Evolutionary conservation across 345 rosid species (phyloP).

Genomic region (Pugionium dolabratum): DNA sequence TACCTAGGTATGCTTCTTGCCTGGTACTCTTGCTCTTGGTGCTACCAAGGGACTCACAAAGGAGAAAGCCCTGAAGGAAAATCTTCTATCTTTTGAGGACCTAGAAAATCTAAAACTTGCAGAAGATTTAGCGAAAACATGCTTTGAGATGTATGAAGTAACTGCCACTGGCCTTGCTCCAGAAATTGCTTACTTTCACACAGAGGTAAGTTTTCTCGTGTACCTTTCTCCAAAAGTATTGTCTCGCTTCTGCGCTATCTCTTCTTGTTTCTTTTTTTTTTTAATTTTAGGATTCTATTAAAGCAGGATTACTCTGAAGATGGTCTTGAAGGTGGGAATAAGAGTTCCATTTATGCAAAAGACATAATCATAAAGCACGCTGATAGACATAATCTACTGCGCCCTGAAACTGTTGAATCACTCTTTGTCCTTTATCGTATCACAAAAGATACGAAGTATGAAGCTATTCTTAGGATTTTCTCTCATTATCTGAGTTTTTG

Average conservation of each 20-base stretch:
- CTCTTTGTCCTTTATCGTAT: slow-evolving; percentile 80
- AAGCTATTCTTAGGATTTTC: slow-evolving; percentile 11
- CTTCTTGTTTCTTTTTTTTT: slow-evolving; percentile 11
- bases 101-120: slow-evolving; percentile 93
- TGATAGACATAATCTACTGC: slow-evolving; percentile 91
- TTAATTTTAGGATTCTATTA: slow-evolving; percentile 32
- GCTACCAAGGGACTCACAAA: slow-evolving; percentile 89
- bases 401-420: slow-evolving; percentile 97
- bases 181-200: slow-evolving; percentile 95
- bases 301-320: slow-evolving; percentile 74
- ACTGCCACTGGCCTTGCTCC: slow-evolving; percentile 98
- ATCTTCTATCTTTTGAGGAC: slow-evolving; percentile 83
- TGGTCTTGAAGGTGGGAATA: slow-evolving; percentile 90
- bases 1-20: slow-evolving; percentile 86
- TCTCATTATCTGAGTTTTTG: slow-evolving; percentile 21
- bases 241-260: slow-evolving; percentile 5
- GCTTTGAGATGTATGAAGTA: slow-evolving; percentile 92
- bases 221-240: background rate
- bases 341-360: slow-evolving; percentile 64
- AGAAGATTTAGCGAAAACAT: slow-evolving; percentile 85
- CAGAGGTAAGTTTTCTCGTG: slow-evolving; percentile 53
- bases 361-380: slow-evolving; percentile 87
- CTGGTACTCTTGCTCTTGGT: slow-evolving; percentile 96
- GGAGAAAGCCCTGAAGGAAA: slow-evolving; percentile 72
- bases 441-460: slow-evolving; percentile 82